phyloP scores from a whole-genome alignment of 225 moss, liverwort and hornwort species.

The Pseudoscleropodium purum region DNA sequence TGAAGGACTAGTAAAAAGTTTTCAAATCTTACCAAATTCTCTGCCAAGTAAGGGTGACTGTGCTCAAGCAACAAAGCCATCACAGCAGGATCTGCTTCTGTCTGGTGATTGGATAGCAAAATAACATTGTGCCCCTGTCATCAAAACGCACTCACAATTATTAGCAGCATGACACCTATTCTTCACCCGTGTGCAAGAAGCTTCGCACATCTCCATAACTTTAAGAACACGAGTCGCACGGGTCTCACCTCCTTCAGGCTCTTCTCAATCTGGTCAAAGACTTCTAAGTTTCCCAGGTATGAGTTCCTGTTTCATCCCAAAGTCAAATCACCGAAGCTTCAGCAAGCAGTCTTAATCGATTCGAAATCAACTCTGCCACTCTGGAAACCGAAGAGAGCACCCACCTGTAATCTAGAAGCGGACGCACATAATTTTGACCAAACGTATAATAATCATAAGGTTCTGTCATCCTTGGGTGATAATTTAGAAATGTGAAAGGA shows the following conservation, averaged over 20 bases:
- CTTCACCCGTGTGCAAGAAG: background rate
- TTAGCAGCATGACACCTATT: background rate
- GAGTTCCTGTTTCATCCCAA: constrained; percentile 56
- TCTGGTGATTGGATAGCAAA: constrained; percentile 87
- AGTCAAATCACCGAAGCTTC: background rate
- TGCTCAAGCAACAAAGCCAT: constrained; percentile 84
- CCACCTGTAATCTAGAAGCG: constrained; percentile 82
- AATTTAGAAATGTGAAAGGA: constrained; percentile 74
- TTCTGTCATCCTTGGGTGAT: constrained; percentile 71
- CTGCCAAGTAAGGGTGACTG: constrained; percentile 65
- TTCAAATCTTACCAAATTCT: constrained; percentile 59
- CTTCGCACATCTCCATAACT: background rate
- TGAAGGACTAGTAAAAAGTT: background rate
- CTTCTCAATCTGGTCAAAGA: constrained; percentile 68
- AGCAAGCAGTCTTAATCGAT: background rate
- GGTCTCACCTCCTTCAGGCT: constrained; percentile 57
- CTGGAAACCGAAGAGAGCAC: background rate
- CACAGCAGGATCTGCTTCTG: constrained; percentile 96
- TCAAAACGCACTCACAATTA: background rate
- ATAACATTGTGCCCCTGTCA: constrained; percentile 87
- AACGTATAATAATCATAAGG: constrained; percentile 91
- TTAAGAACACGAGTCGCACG: background rate
- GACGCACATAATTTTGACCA: constrained; percentile 94
- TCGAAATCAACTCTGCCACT: background rate
- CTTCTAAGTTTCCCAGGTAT: constrained; percentile 63